Evolutionary conservation across 2,329 filamentous ascomycete genomes (phyloP).

Genomic region (Graphium sp.): DNA sequence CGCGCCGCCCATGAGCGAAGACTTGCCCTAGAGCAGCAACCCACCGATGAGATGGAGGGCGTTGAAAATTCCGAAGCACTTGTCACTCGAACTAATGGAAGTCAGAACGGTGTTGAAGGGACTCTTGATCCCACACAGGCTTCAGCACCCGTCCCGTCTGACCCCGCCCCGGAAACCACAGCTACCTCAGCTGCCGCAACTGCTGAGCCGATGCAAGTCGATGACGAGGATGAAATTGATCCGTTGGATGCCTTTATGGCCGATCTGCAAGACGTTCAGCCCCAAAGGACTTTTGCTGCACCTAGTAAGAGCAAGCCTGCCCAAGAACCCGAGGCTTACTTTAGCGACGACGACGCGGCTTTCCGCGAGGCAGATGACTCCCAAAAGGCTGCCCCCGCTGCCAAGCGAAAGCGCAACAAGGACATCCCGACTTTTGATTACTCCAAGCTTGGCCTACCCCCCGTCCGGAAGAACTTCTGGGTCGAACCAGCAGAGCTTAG

Average conservation of each 20-base stretch:
- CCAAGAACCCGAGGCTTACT: conserved; percentile 68
- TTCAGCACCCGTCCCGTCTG: conserved; percentile 1
- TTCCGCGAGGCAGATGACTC: conserved; percentile 29
- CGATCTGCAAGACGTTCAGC: conserved; percentile 21
- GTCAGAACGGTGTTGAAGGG: too few species aligned
- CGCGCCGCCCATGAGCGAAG: conserved; percentile 75
- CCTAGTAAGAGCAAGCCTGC: conserved; percentile 26
- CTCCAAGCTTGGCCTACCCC: conserved; percentile 66
- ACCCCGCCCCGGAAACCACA: conserved; percentile 9
- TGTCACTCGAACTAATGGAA: conserved; percentile 13
- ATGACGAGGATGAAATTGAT: conserved; percentile 45
- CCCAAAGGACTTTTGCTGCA: too few species aligned
- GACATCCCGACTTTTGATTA: conserved; percentile 85
- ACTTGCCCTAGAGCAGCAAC: conserved; percentile 29
- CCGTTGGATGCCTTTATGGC: conserved; percentile 97
- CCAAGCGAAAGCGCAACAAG: conserved; percentile 68
- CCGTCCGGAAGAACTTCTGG: conserved; percentile 91
- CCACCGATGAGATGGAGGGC: conserved; percentile 28
- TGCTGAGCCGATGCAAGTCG: conserved; percentile 42
- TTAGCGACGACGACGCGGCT: conserved; percentile 65
- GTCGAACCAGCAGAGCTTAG: conserved; percentile 72
- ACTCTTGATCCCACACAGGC: conserved; percentile 3
- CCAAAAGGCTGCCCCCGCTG: conserved; percentile 30
- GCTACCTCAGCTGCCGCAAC: conserved; percentile 13
- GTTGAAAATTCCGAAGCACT: conserved; percentile 12